These are phyloP conservation scores for Haberlea rhodopensis DNA, from an alignment of 257 asterid genomes.

Conservation along the genomic window DNA sequence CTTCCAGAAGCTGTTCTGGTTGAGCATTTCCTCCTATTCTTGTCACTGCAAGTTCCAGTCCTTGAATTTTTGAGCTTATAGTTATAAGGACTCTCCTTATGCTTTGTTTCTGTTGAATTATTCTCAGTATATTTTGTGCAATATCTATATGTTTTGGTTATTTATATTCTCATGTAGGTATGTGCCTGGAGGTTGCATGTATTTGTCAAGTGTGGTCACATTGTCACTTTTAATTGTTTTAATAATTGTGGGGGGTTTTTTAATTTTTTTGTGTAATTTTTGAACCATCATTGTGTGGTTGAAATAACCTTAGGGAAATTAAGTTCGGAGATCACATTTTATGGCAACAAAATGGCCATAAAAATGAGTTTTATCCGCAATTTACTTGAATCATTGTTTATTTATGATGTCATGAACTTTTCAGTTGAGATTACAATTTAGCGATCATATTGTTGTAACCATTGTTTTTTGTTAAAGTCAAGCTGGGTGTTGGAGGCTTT, in stretches of 20 bases:
- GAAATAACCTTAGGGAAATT: background rate
- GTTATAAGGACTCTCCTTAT: background rate
- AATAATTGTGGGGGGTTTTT: background rate
- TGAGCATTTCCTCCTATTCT: background rate
- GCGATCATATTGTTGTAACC: background rate
- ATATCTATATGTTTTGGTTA: background rate
- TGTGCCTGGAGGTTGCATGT: background rate
- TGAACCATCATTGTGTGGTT: background rate
- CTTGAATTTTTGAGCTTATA: background rate
- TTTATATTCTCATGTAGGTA: background rate
- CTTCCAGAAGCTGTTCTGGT: background rate
- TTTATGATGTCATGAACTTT: slow-evolving; percentile 9
- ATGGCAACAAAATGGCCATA: background rate
- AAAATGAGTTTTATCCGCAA: background rate
- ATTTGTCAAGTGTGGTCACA: background rate
- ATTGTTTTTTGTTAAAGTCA: slow-evolving; percentile 45
- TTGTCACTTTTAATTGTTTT: too few species aligned
- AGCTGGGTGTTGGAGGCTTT: slow-evolving; percentile 89
- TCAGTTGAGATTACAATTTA: slow-evolving; percentile 8
- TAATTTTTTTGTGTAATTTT: too few species aligned
- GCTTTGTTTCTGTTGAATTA: background rate
- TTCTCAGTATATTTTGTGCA: background rate
- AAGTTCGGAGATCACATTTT: background rate
- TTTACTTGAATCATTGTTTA: slow-evolving; percentile 10
- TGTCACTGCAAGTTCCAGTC: background rate